Evolutionary conservation across 2,329 filamentous ascomycete genomes (phyloP).

Genomic region (Fusarium camptoceras): DNA sequence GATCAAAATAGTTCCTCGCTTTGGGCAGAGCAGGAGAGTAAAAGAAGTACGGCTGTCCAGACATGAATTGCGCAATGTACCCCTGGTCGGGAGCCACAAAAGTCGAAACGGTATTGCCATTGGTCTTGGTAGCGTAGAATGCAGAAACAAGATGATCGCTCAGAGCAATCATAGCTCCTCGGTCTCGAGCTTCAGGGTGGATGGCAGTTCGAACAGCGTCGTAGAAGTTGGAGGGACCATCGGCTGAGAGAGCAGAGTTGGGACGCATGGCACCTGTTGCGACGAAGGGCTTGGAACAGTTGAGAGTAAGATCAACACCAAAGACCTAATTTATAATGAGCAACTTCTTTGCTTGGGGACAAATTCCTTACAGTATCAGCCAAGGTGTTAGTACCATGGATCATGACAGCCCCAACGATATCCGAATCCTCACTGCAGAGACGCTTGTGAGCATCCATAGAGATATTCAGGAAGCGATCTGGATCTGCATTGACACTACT

Average conservation of each 20-base stretch:
- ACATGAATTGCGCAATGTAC: constrained; percentile 53
- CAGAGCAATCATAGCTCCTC: constrained; percentile 67
- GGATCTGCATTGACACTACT: background rate
- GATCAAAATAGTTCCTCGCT: constrained; percentile 53
- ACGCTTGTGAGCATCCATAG: constrained; percentile 25
- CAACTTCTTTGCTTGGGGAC: background rate
- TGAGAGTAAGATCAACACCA: constrained; percentile 31
- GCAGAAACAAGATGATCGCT: constrained; percentile 68
- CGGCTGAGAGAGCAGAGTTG: constrained; percentile 26
- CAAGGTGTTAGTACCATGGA: constrained; percentile 66
- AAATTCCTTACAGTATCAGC: constrained; percentile 59
- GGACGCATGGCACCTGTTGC: constrained; percentile 28
- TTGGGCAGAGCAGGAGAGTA: constrained; percentile 59
- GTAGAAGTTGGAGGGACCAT: constrained; percentile 34
- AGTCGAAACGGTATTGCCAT: constrained; percentile 68
- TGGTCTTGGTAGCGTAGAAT: constrained; percentile 69
- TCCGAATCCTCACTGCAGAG: constrained; percentile 49
- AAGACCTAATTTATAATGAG: constrained; percentile 9
- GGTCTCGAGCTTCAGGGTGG: constrained; percentile 44
- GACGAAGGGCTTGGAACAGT: constrained; percentile 39
- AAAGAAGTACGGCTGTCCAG: constrained; percentile 66
- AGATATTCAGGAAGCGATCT: constrained; percentile 1
- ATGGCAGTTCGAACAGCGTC: constrained; percentile 23
- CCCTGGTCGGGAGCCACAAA: constrained; percentile 67
- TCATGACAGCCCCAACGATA: constrained; percentile 44